These are phyloP conservation scores for Aspergillus panamensis DNA, from an alignment of 495 filamentous ascomycete species.

Conservation along the genomic window DNA sequence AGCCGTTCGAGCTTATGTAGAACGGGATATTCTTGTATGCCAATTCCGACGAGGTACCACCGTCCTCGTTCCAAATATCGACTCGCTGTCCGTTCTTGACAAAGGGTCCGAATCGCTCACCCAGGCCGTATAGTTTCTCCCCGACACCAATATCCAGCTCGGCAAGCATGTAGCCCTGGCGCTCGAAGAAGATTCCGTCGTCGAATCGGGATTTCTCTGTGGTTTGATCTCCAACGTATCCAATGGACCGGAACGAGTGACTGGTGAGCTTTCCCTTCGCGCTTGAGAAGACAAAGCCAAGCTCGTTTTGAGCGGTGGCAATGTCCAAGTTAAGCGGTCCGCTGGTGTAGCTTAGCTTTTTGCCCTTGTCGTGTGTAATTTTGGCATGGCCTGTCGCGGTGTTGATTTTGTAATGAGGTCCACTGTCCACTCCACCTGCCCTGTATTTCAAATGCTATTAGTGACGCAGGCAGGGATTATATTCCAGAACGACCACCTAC, in stretches of 20 bases:
- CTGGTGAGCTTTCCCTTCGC: slow-evolving; percentile 52
- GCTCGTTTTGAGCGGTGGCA: slow-evolving; percentile 49
- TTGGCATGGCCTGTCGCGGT: slow-evolving; percentile 41
- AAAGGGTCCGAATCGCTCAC: slow-evolving; percentile 67
- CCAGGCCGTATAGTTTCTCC: slow-evolving; percentile 66
- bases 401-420: slow-evolving; percentile 62
- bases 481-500: slow-evolving; percentile 37
- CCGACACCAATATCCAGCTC: slow-evolving; percentile 61
- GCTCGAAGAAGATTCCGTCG: slow-evolving; percentile 51
- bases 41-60: slow-evolving; percentile 65
- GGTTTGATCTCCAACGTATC: slow-evolving; percentile 52
- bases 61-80: slow-evolving; percentile 69
- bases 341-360: slow-evolving; percentile 51
- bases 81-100: slow-evolving; percentile 67
- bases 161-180: slow-evolving; percentile 59
- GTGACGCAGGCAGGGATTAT: not conserved
- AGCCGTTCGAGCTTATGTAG: slow-evolving; percentile 63
- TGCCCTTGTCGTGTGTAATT: slow-evolving; percentile 43
- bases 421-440: slow-evolving; percentile 45
- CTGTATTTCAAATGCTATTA: slow-evolving; percentile 17
- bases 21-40: slow-evolving; percentile 75
- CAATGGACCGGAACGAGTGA: slow-evolving; percentile 57
- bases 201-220: slow-evolving; percentile 46
- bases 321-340: slow-evolving; percentile 54
- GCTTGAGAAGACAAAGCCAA: slow-evolving; percentile 54